Percentiles rank a stretch among this genome's conserved stretches.
Conservation (phyloP, 345 rosid genomes). For the Passiflora organensis region DNA sequence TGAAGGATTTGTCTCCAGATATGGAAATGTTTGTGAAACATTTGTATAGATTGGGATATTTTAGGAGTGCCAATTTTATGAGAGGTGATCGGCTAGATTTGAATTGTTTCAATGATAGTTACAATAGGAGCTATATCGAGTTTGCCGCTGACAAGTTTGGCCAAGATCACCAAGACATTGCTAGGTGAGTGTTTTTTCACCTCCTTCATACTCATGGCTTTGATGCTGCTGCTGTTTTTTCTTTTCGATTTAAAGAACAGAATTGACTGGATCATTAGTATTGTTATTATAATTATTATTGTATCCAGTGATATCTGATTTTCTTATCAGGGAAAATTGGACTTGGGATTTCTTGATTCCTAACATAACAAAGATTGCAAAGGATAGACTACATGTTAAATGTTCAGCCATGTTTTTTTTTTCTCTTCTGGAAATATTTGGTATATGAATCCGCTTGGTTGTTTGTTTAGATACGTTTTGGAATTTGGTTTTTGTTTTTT, state of each 20-base stretch:
- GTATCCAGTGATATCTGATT: no score
- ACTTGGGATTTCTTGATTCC: no score
- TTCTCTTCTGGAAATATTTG: no score
- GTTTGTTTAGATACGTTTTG: no score
- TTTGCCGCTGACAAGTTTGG: slow-evolving; percentile 55
- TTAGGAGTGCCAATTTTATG: slow-evolving; percentile 60
- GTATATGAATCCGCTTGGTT: no score
- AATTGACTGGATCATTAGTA: neutral
- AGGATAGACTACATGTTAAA: no score
- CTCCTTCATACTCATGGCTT: neutral
- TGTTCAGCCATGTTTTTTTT: no score
- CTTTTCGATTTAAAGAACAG: no score
- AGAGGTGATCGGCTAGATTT: slow-evolving; percentile 29
- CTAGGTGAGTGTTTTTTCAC: slow-evolving; percentile 45
- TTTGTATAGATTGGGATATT: slow-evolving; percentile 55
- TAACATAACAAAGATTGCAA: no score
- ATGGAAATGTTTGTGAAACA: slow-evolving; percentile 47
- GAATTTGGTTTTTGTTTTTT: neutral
- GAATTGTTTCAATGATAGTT: slow-evolving; percentile 47
- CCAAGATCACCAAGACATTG: slow-evolving; percentile 63
- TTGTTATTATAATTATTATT: neutral
- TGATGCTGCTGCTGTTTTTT: neutral
- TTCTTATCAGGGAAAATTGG: no score
- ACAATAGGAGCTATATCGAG: slow-evolving; percentile 53
- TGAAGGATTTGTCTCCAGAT: slow-evolving; percentile 51